phyloP scores from a whole-genome alignment of 345 rosid species.

The Cardamine chenopodiifolia region DNA sequence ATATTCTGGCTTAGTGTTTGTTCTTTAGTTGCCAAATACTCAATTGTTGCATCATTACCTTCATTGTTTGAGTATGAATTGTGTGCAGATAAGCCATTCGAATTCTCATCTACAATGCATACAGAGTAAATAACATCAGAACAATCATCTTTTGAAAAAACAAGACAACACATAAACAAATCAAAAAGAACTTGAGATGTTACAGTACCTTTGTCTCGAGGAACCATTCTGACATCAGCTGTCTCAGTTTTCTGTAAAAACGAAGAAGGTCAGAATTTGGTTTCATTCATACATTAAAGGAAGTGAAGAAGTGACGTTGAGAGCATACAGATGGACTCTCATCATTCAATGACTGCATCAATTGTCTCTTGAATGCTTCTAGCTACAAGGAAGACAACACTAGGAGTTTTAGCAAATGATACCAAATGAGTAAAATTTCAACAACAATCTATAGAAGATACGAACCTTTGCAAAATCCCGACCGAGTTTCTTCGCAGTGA shows the following conservation, averaged over 20 bases:
- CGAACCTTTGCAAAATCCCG: slow-evolving; percentile 81
- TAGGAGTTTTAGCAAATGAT: neutral
- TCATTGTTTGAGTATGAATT: slow-evolving; percentile 50
- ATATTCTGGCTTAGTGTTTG: neutral
- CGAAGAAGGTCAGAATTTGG: neutral
- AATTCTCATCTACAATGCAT: slow-evolving; percentile 50
- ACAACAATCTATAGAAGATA: neutral
- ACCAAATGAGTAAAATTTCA: neutral
- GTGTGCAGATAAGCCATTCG: slow-evolving; percentile 50
- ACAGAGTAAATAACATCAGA: slow-evolving; percentile 13
- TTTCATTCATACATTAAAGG: neutral
- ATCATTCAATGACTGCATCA: slow-evolving; percentile 86
- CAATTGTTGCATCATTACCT: slow-evolving; percentile 46
- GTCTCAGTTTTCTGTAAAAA: slow-evolving; percentile 58
- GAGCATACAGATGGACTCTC: slow-evolving; percentile 64
- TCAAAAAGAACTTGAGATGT: neutral
- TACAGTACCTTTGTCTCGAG: slow-evolving; percentile 56
- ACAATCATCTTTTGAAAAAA: neutral
- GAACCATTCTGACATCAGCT: slow-evolving; percentile 68
- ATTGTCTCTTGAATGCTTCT: slow-evolving; percentile 87
- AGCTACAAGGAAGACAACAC: slow-evolving; percentile 48
- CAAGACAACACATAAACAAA: neutral
- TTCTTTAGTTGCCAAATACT: neutral
- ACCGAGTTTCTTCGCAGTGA: slow-evolving; percentile 76
- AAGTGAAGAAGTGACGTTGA: neutral